Evolutionary conservation across 805 yeast species (phyloP).

Genomic region (Cyberlindnera xishuangbannaensis): DNA sequence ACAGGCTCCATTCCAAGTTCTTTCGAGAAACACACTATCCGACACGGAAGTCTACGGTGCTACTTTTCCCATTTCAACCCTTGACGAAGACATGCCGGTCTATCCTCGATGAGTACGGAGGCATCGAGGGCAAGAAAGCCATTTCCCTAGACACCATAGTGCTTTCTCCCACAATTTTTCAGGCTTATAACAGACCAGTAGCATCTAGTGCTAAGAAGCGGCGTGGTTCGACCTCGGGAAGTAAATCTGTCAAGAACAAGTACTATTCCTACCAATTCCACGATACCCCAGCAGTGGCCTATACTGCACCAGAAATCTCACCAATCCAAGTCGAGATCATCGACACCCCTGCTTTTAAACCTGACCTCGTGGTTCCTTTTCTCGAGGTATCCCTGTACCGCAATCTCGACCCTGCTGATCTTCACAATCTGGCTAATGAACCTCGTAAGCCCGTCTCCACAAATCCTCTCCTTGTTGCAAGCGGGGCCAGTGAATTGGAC

Average conservation of each 20-base stretch:
- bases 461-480: conserved; percentile 64
- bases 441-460: conserved; percentile 59
- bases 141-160: conserved; percentile 26
- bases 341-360: conserved; percentile 69
- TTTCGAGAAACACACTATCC: conserved; percentile 72
- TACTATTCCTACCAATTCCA: conserved; percentile 17
- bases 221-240: conserved; percentile 13
- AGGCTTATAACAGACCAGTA: conserved; percentile 24
- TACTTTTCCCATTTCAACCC: conserved; percentile 51
- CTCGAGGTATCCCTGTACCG: conserved; percentile 65
- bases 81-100: conserved; percentile 32
- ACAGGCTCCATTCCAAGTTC: conserved; percentile 40
- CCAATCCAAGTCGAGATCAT: conserved; percentile 64
- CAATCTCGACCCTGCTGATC: conserved; percentile 50
- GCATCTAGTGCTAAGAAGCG: conserved; percentile 8
- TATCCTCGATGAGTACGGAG: conserved; percentile 42
- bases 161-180: conserved; percentile 35
- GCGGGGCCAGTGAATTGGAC: conserved; percentile 74
- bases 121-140: conserved; percentile 32
- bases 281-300: conserved; percentile 13
- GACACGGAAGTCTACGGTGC: conserved; percentile 54
- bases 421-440: conserved; percentile 57
- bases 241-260: conserved; percentile 15
- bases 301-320: conserved; percentile 45
- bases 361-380: conserved; percentile 67